These are phyloP conservation scores for Sclerotinia sclerotiorum DNA, from an alignment of 2,329 filamentous ascomycete species.

Conservation along the genomic window DNA sequence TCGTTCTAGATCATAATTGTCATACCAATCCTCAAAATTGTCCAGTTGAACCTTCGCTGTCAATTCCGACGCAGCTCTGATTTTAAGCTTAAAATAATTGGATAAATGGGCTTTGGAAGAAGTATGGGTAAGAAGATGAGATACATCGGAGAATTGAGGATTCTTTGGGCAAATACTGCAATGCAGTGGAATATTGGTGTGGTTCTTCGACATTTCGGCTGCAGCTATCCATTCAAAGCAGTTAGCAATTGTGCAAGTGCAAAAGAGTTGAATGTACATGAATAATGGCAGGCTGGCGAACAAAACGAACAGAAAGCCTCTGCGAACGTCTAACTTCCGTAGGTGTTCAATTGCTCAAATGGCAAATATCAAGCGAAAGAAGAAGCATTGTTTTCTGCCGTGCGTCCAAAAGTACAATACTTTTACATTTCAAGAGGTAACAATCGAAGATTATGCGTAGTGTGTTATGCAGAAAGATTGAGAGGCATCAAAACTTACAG, in stretches of 20 bases:
- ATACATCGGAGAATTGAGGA: constrained; percentile 83
- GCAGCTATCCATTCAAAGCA: constrained; percentile 14
- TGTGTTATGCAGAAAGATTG: background rate
- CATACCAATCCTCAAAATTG: constrained; percentile 77
- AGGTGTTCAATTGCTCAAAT: background rate
- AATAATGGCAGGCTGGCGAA: background rate
- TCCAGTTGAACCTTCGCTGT: constrained; percentile 62
- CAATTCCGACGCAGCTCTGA: constrained; percentile 67
- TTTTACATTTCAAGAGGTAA: background rate
- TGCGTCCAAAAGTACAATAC: background rate
- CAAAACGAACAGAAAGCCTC: background rate
- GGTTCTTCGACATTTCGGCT: constrained; percentile 33
- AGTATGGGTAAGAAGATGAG: constrained; percentile 88
- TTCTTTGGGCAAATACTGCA: constrained; percentile 82
- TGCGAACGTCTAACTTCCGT: background rate
- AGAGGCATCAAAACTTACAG: background rate
- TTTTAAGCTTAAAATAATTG: constrained; percentile 76
- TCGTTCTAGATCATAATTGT: constrained; percentile 65
- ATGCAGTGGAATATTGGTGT: constrained; percentile 59
- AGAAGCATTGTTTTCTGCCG: background rate
- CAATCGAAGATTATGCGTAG: background rate
- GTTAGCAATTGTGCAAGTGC: constrained; percentile 20
- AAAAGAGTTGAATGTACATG: background rate
- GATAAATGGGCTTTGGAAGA: constrained; percentile 90
- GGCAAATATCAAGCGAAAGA: background rate